phyloP scores from a whole-genome alignment of 1,284 basidiomycete genomes.

The Meira nashicola region DNA sequence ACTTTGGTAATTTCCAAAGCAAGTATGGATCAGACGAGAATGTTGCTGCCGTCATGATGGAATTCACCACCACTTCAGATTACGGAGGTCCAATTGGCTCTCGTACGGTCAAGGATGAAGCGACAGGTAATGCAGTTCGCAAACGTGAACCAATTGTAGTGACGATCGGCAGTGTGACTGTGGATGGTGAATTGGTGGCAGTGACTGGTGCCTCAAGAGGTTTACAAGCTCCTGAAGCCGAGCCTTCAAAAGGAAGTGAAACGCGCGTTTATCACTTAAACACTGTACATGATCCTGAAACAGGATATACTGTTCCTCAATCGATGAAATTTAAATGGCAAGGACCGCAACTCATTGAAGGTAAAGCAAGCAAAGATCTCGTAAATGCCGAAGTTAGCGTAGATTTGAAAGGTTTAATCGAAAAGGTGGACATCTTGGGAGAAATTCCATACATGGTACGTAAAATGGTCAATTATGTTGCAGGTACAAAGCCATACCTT shows the following conservation, averaged over 20 bases:
- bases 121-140: background rate
- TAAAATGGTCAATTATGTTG: slow-evolving; percentile 81
- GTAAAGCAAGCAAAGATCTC: slow-evolving; percentile 12
- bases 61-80: slow-evolving; percentile 70
- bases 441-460: slow-evolving; percentile 91
- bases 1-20: slow-evolving; percentile 81
- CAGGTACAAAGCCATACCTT: slow-evolving; percentile 85
- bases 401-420: slow-evolving; percentile 70
- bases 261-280: slow-evolving; percentile 70
- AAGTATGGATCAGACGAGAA: slow-evolving; percentile 61
- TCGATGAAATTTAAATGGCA: slow-evolving; percentile 74
- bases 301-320: slow-evolving; percentile 74
- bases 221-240: slow-evolving; percentile 57
- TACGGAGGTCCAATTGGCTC: slow-evolving; percentile 29
- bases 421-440: slow-evolving; percentile 93
- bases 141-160: slow-evolving; percentile 55
- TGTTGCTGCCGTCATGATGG: slow-evolving; percentile 75
- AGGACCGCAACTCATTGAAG: slow-evolving; percentile 60
- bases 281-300: slow-evolving; percentile 63
- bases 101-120: background rate
- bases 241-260: slow-evolving; percentile 56
- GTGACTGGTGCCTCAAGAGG: slow-evolving; percentile 58
- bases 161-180: slow-evolving; percentile 77
- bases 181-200: slow-evolving; percentile 68
- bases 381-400: slow-evolving; percentile 32